Evolutionary conservation across 345 rosid species (phyloP).

Genomic region (Viola odorata): DNA sequence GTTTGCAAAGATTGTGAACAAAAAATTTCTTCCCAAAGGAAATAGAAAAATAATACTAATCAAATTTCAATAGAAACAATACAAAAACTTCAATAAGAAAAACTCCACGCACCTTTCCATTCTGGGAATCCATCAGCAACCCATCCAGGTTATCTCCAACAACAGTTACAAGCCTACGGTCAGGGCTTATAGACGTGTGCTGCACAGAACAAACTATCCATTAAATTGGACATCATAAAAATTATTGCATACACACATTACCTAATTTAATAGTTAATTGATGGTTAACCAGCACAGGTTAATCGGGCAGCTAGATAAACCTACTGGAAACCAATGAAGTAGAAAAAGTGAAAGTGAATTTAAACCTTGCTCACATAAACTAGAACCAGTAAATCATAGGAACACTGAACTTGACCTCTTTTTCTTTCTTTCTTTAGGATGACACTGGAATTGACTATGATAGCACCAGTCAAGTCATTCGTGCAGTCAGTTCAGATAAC

Average conservation of each 20-base stretch:
- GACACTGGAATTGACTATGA: not conserved
- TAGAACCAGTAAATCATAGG: not conserved
- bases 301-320: too few relatives aligned
- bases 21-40: not conserved
- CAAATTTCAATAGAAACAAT: not conserved
- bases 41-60: not conserved
- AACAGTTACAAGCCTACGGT: constrained; percentile 35
- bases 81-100: not conserved
- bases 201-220: constrained; percentile 20
- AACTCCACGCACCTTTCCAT: constrained; percentile 42
- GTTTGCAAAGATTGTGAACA: not conserved
- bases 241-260: too few relatives aligned
- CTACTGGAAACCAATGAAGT: too few relatives aligned
- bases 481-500: not conserved
- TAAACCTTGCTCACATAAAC: too few relatives aligned
- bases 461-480: not conserved
- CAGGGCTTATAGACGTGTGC: constrained; percentile 65
- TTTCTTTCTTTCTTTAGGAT: too few relatives aligned
- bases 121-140: constrained; percentile 46
- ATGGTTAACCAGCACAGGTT: too few relatives aligned
- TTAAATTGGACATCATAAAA: too few relatives aligned
- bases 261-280: too few relatives aligned
- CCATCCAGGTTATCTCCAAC: constrained; percentile 58
- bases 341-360: too few relatives aligned
- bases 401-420: too few relatives aligned